A percentile compares a stretch with the other conserved stretches of the same genome.
phyloP scores from a whole-genome alignment of 2,329 filamentous ascomycete genomes.

The Aspergillus amoenus region DNA sequence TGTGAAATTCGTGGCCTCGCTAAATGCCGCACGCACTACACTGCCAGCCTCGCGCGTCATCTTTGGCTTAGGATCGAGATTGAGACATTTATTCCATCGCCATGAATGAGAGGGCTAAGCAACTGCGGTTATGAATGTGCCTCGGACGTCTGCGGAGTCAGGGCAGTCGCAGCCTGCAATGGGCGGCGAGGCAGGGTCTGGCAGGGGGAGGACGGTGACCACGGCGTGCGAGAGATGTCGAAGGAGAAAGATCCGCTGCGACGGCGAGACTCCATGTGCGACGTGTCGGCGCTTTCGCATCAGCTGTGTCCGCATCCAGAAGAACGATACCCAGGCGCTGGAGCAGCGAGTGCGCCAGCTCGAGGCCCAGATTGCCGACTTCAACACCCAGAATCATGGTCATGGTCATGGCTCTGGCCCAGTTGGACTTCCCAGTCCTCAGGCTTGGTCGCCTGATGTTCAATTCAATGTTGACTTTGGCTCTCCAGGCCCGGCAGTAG shows the following conservation, averaged over 20 bases:
- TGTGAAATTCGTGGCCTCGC: not conserved
- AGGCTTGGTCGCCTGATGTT: not conserved
- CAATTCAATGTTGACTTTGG: not conserved
- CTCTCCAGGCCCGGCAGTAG: not conserved
- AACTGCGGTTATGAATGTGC: constrained; percentile 11
- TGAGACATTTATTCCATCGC: not conserved
- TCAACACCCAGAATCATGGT: not conserved
- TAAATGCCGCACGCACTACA: not conserved
- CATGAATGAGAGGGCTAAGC: constrained; percentile 4
- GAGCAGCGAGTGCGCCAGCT: constrained; percentile 15
- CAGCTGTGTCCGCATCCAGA: constrained; percentile 13
- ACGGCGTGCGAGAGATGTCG: constrained; percentile 17
- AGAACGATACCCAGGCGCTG: constrained; percentile 11
- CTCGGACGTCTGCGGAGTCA: constrained; percentile 2
- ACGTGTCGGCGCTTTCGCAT: constrained; percentile 17
- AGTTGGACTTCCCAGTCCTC: not conserved
- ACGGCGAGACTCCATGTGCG: constrained; percentile 18
- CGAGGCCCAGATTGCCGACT: constrained; percentile 13
- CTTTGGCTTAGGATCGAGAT: not conserved
- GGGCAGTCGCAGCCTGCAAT: constrained; percentile 2
- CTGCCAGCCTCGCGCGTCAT: not conserved
- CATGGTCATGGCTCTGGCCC: not conserved
- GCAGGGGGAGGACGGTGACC: constrained; percentile 11
- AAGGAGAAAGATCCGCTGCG: constrained; percentile 18
- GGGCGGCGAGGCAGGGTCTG: constrained; percentile 1